Evolutionary conservation across 2,329 filamentous ascomycete genomes (phyloP), one percentile per base, ranked within the genome.

Genomic region (Cercospora zeae-maydis): DNA sequence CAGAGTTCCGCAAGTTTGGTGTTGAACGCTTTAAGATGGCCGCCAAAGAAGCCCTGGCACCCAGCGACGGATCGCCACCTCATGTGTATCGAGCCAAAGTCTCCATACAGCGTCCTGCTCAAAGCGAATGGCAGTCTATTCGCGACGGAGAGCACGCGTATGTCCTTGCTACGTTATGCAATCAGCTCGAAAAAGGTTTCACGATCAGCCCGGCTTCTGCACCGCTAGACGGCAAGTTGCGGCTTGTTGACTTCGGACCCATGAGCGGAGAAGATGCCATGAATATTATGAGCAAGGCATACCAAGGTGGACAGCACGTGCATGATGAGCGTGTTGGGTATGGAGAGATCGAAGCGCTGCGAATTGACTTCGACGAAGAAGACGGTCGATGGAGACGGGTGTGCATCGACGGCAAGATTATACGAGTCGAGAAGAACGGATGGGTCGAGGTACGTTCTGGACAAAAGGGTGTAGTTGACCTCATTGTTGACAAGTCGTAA

Each of bases 361-460:
- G 78, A 62, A 86, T 97, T 52, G 82, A 84, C 14, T 86, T 91
- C 36, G 66, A 79, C 1, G 90, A 95, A 71, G 79, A 84, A 14
- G 86, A 91, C n/a, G 80, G 79, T 0, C 80, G 86, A 58, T 97
- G 92, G 92, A 82, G 93, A 64, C 86, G 93, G 72, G 84, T 96
- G 13, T 98, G 93, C 74, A 82, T 98, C n/a, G 93, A 98, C 75
- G 93, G 93, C 2, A 92, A 89, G 58, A 96, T 96, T 70, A 85
- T 97, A 2, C 83, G 85, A 63, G 78, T 96, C 0, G 88, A 89
- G 19, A 75, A 81, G 57, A 86, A 83, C 1, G 92, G 92, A 0
- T 88, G 85, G 81, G 84, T 96, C 75, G 84, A 86, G 63, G 83
- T 96, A 0, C 76, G 75, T 65, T 83, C 78, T 71, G 80, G 84